These are phyloP conservation scores for Neopestalotiopsis sp. DNA, from an alignment of 2,329 filamentous ascomycete genomes.

Conservation along the genomic window DNA sequence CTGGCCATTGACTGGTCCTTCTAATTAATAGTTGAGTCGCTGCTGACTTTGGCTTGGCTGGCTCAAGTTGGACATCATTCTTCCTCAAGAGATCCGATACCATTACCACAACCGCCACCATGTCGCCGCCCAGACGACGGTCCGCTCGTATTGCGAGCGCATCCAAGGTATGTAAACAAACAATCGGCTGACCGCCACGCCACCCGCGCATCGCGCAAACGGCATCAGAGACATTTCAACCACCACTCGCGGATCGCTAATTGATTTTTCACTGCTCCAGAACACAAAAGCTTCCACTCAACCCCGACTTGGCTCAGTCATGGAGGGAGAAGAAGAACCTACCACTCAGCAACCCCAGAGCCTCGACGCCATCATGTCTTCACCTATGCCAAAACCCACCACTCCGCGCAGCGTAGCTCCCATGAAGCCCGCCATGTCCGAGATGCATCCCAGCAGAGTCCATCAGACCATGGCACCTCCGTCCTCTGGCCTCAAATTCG, in stretches of 20 bases:
- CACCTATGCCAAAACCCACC: constrained; percentile 40
- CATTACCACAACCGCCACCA: constrained; percentile 28
- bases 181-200: neutral
- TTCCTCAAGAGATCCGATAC: neutral
- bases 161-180: constrained; percentile 41
- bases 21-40: constrained; percentile 1
- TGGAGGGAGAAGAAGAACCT: constrained; percentile 49
- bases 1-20: constrained; percentile 20
- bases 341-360: constrained; percentile 33
- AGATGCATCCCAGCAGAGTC: constrained; percentile 91
- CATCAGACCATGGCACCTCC: constrained; percentile 78
- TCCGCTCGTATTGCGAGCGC: constrained; percentile 50
- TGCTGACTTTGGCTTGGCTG: constrained; percentile 15
- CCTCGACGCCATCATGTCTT: constrained; percentile 40
- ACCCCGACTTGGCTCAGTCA: constrained; percentile 45
- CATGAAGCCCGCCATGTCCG: constrained; percentile 73
- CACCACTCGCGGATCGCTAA: neutral
- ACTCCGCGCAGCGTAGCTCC: constrained; percentile 71
- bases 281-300: constrained; percentile 16
- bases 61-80: constrained; percentile 11
- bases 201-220: neutral
- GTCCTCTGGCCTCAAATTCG: constrained; percentile 81
- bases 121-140: constrained; percentile 43
- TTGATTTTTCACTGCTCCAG: constrained; percentile 14
- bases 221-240: neutral